phyloP scores from a whole-genome alignment of 139 green algal genomes.

The Diplosphaera chodatii region DNA sequence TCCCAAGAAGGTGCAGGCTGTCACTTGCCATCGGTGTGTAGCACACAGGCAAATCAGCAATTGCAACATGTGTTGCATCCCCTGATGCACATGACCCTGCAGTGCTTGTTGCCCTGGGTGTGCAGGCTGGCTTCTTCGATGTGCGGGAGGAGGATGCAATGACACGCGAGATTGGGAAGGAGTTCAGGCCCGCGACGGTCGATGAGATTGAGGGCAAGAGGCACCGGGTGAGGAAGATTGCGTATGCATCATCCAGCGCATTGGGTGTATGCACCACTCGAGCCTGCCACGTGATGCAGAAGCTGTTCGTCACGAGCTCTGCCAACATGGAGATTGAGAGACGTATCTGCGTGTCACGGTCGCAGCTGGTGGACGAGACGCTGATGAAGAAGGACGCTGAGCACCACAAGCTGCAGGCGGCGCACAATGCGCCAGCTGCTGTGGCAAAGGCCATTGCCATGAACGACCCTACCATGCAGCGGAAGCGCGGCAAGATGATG shows the following conservation, averaged over 20 bases:
- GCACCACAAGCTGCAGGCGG: constrained; percentile 60
- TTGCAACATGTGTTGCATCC: too few species aligned
- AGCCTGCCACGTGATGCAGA: too few species aligned
- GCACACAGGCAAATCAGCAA: too few species aligned
- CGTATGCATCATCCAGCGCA: too few species aligned
- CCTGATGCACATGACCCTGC: too few species aligned
- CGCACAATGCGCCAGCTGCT: constrained; percentile 46
- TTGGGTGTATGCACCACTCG: too few species aligned
- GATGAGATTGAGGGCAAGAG: constrained; percentile 87
- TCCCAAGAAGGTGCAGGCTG: too few species aligned
- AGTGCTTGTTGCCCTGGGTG: too few species aligned
- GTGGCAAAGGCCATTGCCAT: constrained; percentile 54
- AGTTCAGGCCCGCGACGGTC: constrained; percentile 83
- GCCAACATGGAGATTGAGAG: too few species aligned
- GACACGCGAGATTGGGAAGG: constrained; percentile 55
- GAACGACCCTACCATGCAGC: constrained; percentile 55
- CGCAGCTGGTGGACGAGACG: constrained; percentile 78
- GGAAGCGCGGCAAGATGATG: constrained; percentile 79
- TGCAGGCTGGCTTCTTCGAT: constrained; percentile 80
- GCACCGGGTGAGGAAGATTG: constrained; percentile 45
- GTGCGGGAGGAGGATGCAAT: constrained; percentile 56
- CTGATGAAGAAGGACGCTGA: constrained; percentile 80
- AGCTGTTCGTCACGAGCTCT: too few species aligned
- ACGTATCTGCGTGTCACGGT: neutral
- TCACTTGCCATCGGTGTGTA: too few species aligned